Percentiles rank a stretch among this genome's conserved stretches.
Conservation (phyloP, 306 rosid genomes). For the Dryas drummondii region DNA sequence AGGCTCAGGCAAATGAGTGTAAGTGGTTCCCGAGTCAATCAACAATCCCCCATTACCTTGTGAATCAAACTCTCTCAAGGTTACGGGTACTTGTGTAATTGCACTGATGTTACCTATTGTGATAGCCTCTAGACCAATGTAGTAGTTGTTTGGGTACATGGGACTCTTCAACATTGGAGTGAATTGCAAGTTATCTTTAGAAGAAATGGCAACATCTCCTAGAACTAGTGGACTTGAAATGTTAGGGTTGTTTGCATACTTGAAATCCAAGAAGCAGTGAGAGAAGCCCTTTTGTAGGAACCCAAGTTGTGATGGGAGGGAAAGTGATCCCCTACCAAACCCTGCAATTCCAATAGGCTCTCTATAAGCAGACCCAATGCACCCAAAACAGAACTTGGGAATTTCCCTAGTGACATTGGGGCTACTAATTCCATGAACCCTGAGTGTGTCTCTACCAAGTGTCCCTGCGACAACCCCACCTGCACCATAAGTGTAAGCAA, state of each 20-base stretch:
- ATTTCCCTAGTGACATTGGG: constrained; percentile 26
- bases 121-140: constrained; percentile 47
- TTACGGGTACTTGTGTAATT: constrained; percentile 26
- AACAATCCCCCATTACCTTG: constrained; percentile 53
- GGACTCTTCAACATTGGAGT: constrained; percentile 53
- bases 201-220: constrained; percentile 42
- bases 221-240: constrained; percentile 50
- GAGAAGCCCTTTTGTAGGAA: constrained; percentile 48
- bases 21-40: constrained; percentile 61
- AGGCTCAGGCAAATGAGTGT: constrained; percentile 54
- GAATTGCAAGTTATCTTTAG: constrained; percentile 37
- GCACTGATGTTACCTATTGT: constrained; percentile 31
- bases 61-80: constrained; percentile 46
- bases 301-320: constrained; percentile 55
- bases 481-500: constrained; percentile 51
- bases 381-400: constrained; percentile 51
- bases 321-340: constrained; percentile 51
- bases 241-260: constrained; percentile 56
- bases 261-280: constrained; percentile 54
- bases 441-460: constrained; percentile 40
- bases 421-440: constrained; percentile 30
- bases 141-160: constrained; percentile 47
- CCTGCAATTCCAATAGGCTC: constrained; percentile 63
- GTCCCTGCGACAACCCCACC: constrained; percentile 41
- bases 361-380: constrained; percentile 42